These are phyloP conservation scores for Pterocarpus macrocarpus DNA, from an alignment of 306 rosid genomes.

Conservation along the genomic window DNA sequence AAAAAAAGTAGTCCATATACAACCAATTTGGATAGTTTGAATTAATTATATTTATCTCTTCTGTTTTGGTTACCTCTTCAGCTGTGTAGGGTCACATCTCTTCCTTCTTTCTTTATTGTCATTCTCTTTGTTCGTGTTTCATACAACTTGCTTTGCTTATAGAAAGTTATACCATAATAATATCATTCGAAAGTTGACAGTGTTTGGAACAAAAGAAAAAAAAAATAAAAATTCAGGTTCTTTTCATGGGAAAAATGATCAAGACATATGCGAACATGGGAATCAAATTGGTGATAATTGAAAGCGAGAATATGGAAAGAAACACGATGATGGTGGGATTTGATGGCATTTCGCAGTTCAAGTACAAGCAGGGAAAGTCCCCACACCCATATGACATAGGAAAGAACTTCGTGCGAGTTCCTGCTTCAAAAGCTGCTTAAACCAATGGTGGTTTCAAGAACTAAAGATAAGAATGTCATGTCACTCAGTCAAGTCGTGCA, in stretches of 20 bases:
- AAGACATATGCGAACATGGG: not conserved
- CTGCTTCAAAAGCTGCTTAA: not conserved
- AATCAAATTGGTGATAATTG: conserved; percentile 28
- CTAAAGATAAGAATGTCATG: conserved; percentile 4
- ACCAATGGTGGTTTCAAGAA: conserved; percentile 10
- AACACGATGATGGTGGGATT: conserved; percentile 17
- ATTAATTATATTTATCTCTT: not conserved
- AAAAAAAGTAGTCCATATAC: not conserved
- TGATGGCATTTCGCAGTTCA: conserved; percentile 7
- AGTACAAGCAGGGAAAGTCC: not conserved
- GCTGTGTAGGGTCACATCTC: not conserved
- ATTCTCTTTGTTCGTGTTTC: not conserved
- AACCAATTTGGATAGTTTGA: conserved; percentile 15
- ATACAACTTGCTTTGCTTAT: not conserved
- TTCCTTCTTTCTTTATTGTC: not conserved
- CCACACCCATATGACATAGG: conserved; percentile 1
- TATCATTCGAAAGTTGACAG: conserved; percentile 9
- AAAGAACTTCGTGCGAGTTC: not conserved
- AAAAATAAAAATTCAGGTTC: not conserved
- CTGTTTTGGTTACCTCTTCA: not conserved
- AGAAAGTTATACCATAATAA: not conserved
- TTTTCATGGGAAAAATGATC: not conserved
- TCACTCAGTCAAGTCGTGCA: not conserved
- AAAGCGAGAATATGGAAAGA: not conserved
- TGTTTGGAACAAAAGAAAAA: conserved; percentile 5